phyloP scores from a whole-genome alignment of 208 protist genomes.

The Wallacemonas rigidus region DNA sequence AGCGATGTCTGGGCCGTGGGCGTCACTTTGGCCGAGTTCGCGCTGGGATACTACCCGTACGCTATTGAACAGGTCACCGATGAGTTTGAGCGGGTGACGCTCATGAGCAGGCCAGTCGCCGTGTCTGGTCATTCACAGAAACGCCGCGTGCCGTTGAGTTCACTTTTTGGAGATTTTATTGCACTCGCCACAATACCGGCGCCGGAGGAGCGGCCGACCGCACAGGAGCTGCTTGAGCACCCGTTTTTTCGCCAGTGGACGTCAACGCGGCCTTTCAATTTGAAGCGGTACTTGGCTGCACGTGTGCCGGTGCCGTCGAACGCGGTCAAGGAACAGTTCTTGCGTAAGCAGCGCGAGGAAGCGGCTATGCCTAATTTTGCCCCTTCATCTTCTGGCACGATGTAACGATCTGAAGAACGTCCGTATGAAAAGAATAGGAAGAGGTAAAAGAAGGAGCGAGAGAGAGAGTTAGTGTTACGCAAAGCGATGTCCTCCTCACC shows the following conservation, averaged over 20 bases:
- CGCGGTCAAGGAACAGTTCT: constrained; percentile 46
- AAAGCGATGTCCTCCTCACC: too few relatives aligned
- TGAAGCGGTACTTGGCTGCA: constrained; percentile 67
- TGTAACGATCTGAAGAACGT: neutral
- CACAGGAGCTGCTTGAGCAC: constrained; percentile 84
- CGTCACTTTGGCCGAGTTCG: constrained; percentile 87
- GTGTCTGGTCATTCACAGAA: constrained; percentile 33
- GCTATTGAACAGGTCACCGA: constrained; percentile 56
- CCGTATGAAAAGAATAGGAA: too few relatives aligned
- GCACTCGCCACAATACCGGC: constrained; percentile 58
- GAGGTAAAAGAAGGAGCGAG: too few relatives aligned
- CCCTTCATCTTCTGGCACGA: neutral
- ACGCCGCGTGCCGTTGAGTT: constrained; percentile 43
- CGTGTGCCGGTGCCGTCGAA: constrained; percentile 54
- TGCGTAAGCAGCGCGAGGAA: constrained; percentile 27
- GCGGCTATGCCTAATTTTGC: neutral
- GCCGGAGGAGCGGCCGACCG: constrained; percentile 67
- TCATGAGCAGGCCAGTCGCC: constrained; percentile 53
- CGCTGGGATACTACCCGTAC: constrained; percentile 83
- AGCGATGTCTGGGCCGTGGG: constrained; percentile 91
- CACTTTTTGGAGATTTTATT: constrained; percentile 75
- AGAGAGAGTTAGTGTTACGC: too few relatives aligned
- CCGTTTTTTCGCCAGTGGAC: constrained; percentile 88
- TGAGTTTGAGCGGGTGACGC: constrained; percentile 62
- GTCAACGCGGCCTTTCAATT: constrained; percentile 49